Evolutionary conservation across 2,329 filamentous ascomycete genomes (phyloP).

Genomic region (Xylaria arbuscula): DNA sequence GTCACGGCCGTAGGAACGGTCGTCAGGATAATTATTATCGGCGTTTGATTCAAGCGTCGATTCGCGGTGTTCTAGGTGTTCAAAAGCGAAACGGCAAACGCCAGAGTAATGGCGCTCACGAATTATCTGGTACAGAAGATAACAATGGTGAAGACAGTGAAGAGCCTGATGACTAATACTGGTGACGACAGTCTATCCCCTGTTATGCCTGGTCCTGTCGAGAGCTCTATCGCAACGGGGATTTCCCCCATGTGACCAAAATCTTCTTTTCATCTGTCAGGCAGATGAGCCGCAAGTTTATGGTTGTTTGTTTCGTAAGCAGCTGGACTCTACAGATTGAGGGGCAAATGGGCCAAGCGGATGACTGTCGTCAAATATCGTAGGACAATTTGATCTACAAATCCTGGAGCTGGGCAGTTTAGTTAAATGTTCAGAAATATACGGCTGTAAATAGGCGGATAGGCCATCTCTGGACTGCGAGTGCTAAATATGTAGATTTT

Average conservation of each 20-base stretch:
- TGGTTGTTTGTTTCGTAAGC: background rate
- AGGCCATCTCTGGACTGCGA: background rate
- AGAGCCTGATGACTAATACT: conserved; percentile 70
- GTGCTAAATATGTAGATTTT: background rate
- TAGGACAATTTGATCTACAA: background rate
- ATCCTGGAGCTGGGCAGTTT: conserved; percentile 8
- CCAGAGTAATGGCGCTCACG: conserved; percentile 40
- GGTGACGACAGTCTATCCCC: conserved; percentile 73
- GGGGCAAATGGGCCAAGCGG: conserved; percentile 48
- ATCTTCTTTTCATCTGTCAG: background rate
- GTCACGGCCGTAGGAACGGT: conserved; percentile 51
- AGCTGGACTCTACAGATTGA: conserved; percentile 44
- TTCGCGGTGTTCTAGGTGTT: conserved; percentile 64
- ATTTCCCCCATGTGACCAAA: background rate
- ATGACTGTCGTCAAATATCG: conserved; percentile 42
- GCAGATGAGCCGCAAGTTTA: background rate
- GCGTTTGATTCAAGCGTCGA: conserved; percentile 55
- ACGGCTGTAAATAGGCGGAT: background rate
- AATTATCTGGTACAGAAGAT: conserved; percentile 52
- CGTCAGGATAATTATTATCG: conserved; percentile 45
- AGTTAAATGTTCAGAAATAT: background rate
- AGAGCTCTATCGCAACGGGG: conserved; percentile 28
- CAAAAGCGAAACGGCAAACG: conserved; percentile 54
- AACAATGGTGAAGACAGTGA: conserved; percentile 74
- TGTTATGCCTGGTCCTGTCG: conserved; percentile 70